Evolutionary conservation across 176 grass and related monocot species (phyloP).

Genomic region (Aegilops speltoides): DNA sequence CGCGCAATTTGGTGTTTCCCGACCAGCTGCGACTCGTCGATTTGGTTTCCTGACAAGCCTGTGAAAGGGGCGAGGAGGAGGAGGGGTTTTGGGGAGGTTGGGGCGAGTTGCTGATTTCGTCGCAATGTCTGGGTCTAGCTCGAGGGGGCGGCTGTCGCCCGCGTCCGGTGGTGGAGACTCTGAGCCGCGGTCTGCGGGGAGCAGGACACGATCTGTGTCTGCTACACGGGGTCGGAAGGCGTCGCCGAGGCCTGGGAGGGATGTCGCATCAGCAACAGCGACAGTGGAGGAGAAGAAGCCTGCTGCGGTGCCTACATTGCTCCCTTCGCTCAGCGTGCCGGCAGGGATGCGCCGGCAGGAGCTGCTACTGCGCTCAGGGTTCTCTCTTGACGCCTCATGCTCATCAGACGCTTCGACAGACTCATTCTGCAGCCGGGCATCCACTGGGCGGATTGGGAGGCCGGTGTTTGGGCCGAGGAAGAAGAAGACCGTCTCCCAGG

Average conservation of each 20-base stretch:
- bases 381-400: slow-evolving; percentile 91
- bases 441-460: slow-evolving; percentile 78
- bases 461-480: slow-evolving; percentile 40
- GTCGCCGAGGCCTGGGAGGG: slow-evolving; percentile 46
- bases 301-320: slow-evolving; percentile 33
- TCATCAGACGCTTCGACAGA: slow-evolving; percentile 86
- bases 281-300: slow-evolving; percentile 41
- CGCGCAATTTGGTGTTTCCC: not conserved
- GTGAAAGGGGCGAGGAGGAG: not conserved
- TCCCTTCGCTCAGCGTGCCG: slow-evolving; percentile 47
- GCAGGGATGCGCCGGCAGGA: slow-evolving; percentile 62
- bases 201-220: slow-evolving; percentile 49
- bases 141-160: slow-evolving; percentile 42
- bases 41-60: slow-evolving; percentile 22
- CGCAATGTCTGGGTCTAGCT: slow-evolving; percentile 46
- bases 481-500: slow-evolving; percentile 45
- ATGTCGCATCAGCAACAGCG: not conserved
- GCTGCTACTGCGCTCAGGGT: slow-evolving; percentile 71
- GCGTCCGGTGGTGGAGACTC: slow-evolving; percentile 41
- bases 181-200: slow-evolving; percentile 35
- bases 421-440: slow-evolving; percentile 97
- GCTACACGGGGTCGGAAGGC: slow-evolving; percentile 53
- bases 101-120: not conserved
- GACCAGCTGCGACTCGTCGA: slow-evolving; percentile 22
- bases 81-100: slow-evolving; percentile 3